Percentiles rank a stretch among this genome's conserved stretches.
These are phyloP conservation scores for Onygenales sp. DNA, from an alignment of 2,329 filamentous ascomycete genomes.

Conservation along the genomic window DNA sequence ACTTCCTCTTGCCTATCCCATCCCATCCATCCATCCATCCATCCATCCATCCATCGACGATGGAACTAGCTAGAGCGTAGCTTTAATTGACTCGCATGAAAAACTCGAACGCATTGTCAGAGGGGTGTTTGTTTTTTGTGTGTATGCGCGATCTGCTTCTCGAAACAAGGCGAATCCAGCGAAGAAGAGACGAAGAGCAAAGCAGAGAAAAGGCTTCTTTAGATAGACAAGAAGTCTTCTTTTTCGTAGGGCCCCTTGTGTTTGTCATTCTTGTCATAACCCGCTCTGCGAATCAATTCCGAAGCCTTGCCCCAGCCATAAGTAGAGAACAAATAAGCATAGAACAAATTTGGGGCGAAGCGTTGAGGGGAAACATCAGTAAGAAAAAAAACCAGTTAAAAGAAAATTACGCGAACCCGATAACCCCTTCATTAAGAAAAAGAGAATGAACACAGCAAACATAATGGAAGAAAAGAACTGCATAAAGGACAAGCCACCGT, in stretches of 20 bases:
- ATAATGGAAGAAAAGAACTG: not conserved
- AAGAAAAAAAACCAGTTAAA: not conserved
- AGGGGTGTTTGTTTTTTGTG: no score
- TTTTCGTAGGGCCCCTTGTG: not conserved
- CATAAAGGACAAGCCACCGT: slow-evolving; percentile 8
- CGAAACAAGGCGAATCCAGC: no score
- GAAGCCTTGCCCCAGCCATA: no score
- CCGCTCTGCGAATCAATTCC: not conserved
- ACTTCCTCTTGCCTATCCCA: not conserved
- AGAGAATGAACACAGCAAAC: not conserved
- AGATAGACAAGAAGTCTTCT: no score
- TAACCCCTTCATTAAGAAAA: not conserved
- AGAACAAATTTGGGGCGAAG: not conserved
- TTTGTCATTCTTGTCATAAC: not conserved
- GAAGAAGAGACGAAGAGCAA: no score
- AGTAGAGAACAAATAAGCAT: not conserved
- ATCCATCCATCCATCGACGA: no score
- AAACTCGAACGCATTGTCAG: no score
- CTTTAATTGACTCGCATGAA: no score
- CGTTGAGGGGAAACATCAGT: not conserved
- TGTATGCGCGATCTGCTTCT: no score
- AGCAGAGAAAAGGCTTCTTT: no score
- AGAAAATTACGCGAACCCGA: not conserved
- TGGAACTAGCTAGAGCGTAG: no score
- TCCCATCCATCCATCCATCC: no score